Evolutionary conservation across 2,329 filamentous ascomycete species (phyloP).

Genomic region (Trichoderma simmonsii): DNA sequence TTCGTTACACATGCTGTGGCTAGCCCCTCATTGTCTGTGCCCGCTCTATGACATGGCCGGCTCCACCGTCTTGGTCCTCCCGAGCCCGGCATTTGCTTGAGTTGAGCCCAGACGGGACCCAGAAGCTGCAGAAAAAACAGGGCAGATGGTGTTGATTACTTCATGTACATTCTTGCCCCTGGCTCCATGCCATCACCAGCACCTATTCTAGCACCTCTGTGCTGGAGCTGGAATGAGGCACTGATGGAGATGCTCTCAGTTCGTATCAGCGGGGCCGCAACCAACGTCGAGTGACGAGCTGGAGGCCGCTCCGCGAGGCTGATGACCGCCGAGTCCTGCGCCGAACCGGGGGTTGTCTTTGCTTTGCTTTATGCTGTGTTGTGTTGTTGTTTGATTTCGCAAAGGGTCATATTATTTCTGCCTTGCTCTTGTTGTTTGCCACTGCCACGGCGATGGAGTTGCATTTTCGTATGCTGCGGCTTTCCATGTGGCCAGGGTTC

Average conservation of each 20-base stretch:
- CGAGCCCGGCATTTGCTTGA: background rate
- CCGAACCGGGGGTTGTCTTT: background rate
- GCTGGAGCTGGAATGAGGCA: background rate
- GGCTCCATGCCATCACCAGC: background rate
- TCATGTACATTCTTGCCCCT: background rate
- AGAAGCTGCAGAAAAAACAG: background rate
- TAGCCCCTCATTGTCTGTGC: slow-evolving; percentile 8
- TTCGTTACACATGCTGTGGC: background rate
- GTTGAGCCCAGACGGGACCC: background rate
- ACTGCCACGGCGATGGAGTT: background rate
- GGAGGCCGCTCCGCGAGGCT: background rate
- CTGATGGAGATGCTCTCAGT: background rate
- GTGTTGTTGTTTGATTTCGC: background rate
- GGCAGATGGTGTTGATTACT: background rate
- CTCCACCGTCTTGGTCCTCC: slow-evolving; percentile 2
- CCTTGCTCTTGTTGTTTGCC: background rate
- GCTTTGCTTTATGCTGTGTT: background rate
- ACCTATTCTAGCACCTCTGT: background rate
- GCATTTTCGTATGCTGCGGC: background rate
- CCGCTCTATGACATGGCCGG: slow-evolving; percentile 11
- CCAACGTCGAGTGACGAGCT: background rate
- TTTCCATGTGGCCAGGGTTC: background rate
- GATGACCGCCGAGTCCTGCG: background rate
- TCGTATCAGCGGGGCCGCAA: background rate
- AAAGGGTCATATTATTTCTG: background rate